Evolutionary conservation across 2,329 filamentous ascomycete genomes (phyloP).

Genomic region (Ophiostoma sp.): DNA sequence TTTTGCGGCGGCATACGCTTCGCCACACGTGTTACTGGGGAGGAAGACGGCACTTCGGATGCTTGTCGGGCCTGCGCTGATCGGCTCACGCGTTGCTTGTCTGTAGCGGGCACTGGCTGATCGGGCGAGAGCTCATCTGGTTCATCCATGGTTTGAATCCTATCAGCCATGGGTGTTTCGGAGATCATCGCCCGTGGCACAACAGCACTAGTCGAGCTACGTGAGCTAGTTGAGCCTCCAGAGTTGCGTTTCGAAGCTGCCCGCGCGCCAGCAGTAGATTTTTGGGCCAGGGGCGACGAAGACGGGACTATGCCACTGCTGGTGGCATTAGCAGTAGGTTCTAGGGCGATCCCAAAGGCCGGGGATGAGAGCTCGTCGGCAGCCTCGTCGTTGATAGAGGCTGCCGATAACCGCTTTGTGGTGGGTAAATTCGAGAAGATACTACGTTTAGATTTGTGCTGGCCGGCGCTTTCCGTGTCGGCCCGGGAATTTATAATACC

Average conservation of each 20-base stretch:
- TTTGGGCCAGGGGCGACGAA: constrained; percentile 26
- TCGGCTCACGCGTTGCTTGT: background rate
- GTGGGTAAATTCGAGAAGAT: too few relatives aligned
- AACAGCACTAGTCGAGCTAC: background rate
- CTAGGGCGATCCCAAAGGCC: constrained; percentile 10
- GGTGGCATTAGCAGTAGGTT: background rate
- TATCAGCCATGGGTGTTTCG: background rate
- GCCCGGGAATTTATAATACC: background rate
- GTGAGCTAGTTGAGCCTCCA: background rate
- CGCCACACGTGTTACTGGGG: constrained; percentile 5
- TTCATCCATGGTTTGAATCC: constrained; percentile 17
- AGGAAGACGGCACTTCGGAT: constrained; percentile 22
- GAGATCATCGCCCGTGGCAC: background rate
- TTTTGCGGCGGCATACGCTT: constrained; percentile 15
- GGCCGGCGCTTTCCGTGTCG: too few relatives aligned
- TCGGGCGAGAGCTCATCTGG: constrained; percentile 27
- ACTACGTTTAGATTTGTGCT: too few relatives aligned
- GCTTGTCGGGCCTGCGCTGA: background rate
- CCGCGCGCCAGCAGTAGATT: constrained; percentile 16
- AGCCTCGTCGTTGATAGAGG: constrained; percentile 23
- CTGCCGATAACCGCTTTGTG: background rate
- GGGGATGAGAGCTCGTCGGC: constrained; percentile 33
- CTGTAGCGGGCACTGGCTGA: constrained; percentile 4
- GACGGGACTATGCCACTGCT: constrained; percentile 14
- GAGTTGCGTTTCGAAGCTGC: background rate